These are phyloP conservation scores for Podaxis mareebaensis DNA, from an alignment of 768 basidiomycete species.

Conservation along the genomic window DNA sequence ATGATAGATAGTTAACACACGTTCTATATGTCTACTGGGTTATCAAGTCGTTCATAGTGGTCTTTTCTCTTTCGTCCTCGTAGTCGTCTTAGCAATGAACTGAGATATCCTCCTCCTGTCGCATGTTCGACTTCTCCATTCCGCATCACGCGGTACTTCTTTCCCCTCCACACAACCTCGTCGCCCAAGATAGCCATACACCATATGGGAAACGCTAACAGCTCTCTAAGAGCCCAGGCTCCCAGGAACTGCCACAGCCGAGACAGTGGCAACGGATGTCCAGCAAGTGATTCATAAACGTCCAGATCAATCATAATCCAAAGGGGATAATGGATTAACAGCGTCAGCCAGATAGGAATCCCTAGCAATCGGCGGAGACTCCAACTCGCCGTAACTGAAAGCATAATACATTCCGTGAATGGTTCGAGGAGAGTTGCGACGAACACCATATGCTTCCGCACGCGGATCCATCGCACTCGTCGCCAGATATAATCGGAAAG, in stretches of 20 bases:
- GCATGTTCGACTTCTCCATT: constrained; percentile 68
- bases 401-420: constrained; percentile 83
- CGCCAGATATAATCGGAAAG: constrained; percentile 84
- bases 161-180: constrained; percentile 87
- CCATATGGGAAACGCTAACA: constrained; percentile 88
- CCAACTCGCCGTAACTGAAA: constrained; percentile 62
- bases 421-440: constrained; percentile 89
- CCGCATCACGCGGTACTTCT: constrained; percentile 66
- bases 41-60: constrained; percentile 35
- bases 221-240: constrained; percentile 82
- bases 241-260: constrained; percentile 60
- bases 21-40: constrained; percentile 13
- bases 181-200: constrained; percentile 77
- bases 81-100: constrained; percentile 28
- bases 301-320: constrained; percentile 85
- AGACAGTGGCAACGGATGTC: constrained; percentile 53
- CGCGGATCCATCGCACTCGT: constrained; percentile 94
- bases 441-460: constrained; percentile 91
- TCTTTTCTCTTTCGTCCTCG: constrained; percentile 21
- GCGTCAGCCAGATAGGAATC: constrained; percentile 53
- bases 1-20: constrained; percentile 2
- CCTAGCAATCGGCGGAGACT: constrained; percentile 53
- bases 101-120: constrained; percentile 18
- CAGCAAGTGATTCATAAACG: constrained; percentile 76
- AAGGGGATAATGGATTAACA: constrained; percentile 56